These are phyloP conservation scores for Aureoboletus auriporus DNA, from an alignment of 768 basidiomycete species.

Conservation along the genomic window DNA sequence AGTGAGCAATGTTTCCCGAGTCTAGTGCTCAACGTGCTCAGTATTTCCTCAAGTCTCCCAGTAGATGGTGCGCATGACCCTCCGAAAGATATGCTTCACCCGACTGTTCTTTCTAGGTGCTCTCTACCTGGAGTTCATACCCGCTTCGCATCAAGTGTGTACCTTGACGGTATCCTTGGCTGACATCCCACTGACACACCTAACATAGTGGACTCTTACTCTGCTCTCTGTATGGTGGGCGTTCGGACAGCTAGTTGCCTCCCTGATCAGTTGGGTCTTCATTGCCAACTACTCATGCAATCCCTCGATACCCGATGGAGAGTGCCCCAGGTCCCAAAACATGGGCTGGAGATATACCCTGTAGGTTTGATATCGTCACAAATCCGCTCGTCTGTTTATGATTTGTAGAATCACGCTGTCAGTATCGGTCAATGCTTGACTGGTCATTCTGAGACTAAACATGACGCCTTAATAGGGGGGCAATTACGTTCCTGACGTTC, in stretches of 20 bases:
- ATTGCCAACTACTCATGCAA: conserved; percentile 54
- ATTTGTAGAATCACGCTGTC: conserved; percentile 38
- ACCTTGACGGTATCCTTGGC: not conserved
- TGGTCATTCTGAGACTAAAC: conserved; percentile 2
- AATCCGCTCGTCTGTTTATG: not conserved
- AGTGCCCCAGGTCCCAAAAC: conserved; percentile 47
- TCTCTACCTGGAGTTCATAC: conserved; percentile 43
- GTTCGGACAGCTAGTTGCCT: conserved; percentile 46
- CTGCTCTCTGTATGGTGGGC: conserved; percentile 55
- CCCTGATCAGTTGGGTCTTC: conserved; percentile 51
- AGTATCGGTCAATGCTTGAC: conserved; percentile 11
- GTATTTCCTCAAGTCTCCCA: conserved; percentile 32
- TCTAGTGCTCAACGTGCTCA: conserved; percentile 14
- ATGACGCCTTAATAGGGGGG: conserved; percentile 30
- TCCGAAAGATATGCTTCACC: not conserved
- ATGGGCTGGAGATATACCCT: conserved; percentile 61
- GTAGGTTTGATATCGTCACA: conserved; percentile 19
- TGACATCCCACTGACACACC: not conserved
- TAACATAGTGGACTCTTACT: conserved; percentile 47
- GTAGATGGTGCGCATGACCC: conserved; percentile 38
- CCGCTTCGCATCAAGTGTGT: conserved; percentile 36
- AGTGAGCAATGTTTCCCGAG: conserved; percentile 31
- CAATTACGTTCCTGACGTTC: conserved; percentile 50
- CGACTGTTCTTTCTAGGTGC: conserved; percentile 31
- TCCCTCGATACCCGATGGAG: conserved; percentile 24